These are phyloP conservation scores for Tremella fuciformis DNA, from an alignment of 768 basidiomycete species.

Conservation along the genomic window DNA sequence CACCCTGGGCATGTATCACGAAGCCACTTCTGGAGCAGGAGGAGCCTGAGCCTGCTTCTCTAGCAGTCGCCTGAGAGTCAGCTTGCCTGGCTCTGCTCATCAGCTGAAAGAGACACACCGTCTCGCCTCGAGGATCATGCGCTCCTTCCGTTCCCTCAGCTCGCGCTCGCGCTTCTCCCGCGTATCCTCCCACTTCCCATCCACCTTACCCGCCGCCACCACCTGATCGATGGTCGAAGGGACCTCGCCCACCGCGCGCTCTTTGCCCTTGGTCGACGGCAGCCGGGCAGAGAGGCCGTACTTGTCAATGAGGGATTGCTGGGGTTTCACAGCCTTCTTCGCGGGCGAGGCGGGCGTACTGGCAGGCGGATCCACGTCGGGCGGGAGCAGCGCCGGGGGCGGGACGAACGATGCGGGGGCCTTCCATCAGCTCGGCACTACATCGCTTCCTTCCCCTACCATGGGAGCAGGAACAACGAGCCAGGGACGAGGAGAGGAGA, in stretches of 20 bases:
- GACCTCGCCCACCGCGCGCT: slow-evolving; percentile 13
- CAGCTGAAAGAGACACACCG: slow-evolving; percentile 28
- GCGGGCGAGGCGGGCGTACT: slow-evolving; percentile 17
- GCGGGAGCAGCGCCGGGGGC: slow-evolving; percentile 41
- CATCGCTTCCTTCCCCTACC: not conserved
- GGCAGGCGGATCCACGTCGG: slow-evolving; percentile 19
- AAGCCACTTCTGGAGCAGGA: not conserved
- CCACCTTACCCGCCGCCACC: slow-evolving; percentile 2
- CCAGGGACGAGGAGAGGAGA: not conserved
- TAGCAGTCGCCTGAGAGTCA: slow-evolving; percentile 31
- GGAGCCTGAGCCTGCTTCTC: slow-evolving; percentile 27
- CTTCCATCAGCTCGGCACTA: slow-evolving; percentile 15
- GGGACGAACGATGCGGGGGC: slow-evolving; percentile 39
- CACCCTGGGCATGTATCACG: not conserved
- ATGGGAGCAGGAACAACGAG: not conserved
- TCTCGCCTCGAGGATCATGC: slow-evolving; percentile 50
- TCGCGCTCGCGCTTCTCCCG: slow-evolving; percentile 42
- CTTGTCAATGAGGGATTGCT: slow-evolving; percentile 41
- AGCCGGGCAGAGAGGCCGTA: slow-evolving; percentile 35
- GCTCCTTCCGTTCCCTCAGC: slow-evolving; percentile 49
- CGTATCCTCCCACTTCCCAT: slow-evolving; percentile 44
- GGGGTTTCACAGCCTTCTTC: slow-evolving; percentile 7
- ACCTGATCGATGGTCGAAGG: not conserved
- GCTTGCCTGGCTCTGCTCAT: not conserved
- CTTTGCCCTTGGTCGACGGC: slow-evolving; percentile 33